A percentile compares a stretch with the other conserved stretches of the same genome.
Evolutionary conservation across 108 stramenopile genomes (phyloP).

Genomic region (Nannochloropsis oceanica): DNA sequence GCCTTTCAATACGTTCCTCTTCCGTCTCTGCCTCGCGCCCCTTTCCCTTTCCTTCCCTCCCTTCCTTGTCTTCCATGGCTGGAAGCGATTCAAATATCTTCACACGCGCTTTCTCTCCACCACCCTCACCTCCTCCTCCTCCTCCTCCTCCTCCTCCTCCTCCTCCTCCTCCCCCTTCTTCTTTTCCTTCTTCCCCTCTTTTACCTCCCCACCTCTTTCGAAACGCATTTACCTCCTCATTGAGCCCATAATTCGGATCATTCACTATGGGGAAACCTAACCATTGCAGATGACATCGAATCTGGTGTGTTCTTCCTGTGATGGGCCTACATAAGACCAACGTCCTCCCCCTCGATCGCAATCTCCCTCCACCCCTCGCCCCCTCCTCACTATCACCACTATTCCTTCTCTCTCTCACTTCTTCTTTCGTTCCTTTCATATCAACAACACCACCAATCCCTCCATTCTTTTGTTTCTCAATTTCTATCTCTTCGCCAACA

Average conservation of each 20-base stretch:
- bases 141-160: background rate
- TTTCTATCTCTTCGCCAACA: too few species aligned
- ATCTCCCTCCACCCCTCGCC: too few species aligned
- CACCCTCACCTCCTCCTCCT: background rate
- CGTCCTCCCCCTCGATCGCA: background rate
- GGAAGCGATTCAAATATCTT: background rate
- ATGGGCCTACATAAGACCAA: slow-evolving; percentile 40
- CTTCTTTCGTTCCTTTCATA: too few species aligned
- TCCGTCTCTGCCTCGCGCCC: background rate
- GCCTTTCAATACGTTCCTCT: background rate
- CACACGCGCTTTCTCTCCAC: background rate
- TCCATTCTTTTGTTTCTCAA: too few species aligned
- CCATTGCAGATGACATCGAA: slow-evolving; percentile 61
- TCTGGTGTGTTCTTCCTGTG: slow-evolving; percentile 72
- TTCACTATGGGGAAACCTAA: slow-evolving; percentile 70
- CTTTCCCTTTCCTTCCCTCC: background rate
- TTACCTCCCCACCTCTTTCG: slow-evolving; percentile 9
- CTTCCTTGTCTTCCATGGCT: background rate
- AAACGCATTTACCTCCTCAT: slow-evolving; percentile 49
- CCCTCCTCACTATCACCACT: background rate
- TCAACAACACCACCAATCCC: too few species aligned
- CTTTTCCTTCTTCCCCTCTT: background rate
- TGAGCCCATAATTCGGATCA: slow-evolving; percentile 63
- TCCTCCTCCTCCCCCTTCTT: background rate
- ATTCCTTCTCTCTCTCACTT: background rate